Evolutionary conservation across 164 flowering plant genomes (phyloP).

Genomic region (Echeveria elegans): DNA sequence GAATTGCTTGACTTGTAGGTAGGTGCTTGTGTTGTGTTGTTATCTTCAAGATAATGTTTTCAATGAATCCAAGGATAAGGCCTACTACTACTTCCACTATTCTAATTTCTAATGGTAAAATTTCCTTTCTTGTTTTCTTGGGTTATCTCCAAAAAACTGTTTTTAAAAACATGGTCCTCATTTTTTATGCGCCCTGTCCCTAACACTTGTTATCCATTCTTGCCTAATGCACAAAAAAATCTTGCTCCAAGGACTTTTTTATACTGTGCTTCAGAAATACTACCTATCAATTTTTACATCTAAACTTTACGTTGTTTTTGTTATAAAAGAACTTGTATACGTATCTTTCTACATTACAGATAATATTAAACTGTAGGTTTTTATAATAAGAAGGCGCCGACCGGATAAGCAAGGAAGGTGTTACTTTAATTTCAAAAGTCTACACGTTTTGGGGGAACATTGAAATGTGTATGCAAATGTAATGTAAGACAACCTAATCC

Average conservation of each 20-base stretch:
- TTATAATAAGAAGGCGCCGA: too few species aligned
- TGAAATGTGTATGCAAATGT: neutral
- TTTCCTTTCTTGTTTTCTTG: neutral
- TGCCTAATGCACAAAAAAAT: neutral
- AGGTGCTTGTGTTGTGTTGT: neutral
- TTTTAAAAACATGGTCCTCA: neutral
- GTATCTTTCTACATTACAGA: too few species aligned
- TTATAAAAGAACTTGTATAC: too few species aligned
- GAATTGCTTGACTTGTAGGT: conserved; percentile 1
- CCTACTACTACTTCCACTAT: neutral
- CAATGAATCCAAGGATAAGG: neutral
- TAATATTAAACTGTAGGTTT: too few species aligned
- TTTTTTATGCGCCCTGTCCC: neutral
- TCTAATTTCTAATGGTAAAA: neutral
- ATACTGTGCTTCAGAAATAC: too few species aligned
- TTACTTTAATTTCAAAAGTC: neutral
- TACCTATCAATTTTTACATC: too few species aligned
- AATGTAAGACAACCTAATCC: neutral
- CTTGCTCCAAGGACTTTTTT: too few species aligned
- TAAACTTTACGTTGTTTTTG: too few species aligned
- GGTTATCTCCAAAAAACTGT: neutral
- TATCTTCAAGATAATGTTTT: conserved; percentile 2
- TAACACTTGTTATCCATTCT: neutral
- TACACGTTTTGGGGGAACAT: neutral
- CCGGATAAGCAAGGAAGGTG: neutral